Evolutionary conservation across 192 early-diverging fungal genomes (phyloP).

Genomic region (Geranomyces variabilis): DNA sequence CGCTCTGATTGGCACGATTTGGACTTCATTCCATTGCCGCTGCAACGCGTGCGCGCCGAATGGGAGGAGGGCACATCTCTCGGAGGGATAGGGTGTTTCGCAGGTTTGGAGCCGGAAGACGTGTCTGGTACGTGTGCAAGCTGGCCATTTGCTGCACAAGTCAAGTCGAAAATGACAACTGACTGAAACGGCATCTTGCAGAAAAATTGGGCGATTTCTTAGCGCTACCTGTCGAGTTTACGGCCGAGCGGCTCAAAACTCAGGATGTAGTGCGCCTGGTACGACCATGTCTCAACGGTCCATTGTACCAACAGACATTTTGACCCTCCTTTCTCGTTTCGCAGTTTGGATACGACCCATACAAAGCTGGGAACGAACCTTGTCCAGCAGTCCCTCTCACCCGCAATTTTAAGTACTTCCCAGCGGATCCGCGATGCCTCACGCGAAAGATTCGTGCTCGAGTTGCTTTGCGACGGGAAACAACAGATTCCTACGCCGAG

Average conservation of each 20-base stretch:
- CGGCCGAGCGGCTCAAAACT: conserved; percentile 38
- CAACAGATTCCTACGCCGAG: too few relatives aligned
- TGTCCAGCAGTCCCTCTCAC: conserved; percentile 39
- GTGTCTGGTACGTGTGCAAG: conserved; percentile 18
- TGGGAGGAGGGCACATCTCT: conserved; percentile 35
- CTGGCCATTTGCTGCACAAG: too few relatives aligned
- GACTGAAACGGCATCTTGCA: too few relatives aligned
- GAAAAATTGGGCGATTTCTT: conserved; percentile 38
- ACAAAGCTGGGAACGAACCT: conserved; percentile 20
- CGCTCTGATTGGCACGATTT: conserved; percentile 39
- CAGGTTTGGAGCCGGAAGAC: conserved; percentile 26
- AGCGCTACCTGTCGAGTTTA: conserved; percentile 38
- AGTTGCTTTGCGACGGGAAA: background rate
- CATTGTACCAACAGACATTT: background rate
- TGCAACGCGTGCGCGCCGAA: conserved; percentile 39
- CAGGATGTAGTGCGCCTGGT: conserved; percentile 27
- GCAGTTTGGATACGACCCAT: conserved; percentile 52
- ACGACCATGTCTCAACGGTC: background rate
- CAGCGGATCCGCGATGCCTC: conserved; percentile 14
- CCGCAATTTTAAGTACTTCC: conserved; percentile 45
- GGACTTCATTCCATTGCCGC: conserved; percentile 31
- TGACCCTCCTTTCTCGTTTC: conserved; percentile 1
- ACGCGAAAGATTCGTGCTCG: conserved; percentile 12
- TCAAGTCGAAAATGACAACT: too few relatives aligned
- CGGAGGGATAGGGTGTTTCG: conserved; percentile 21